phyloP scores from a whole-genome alignment of 768 basidiomycete species.

The Phylloporus arenicola region DNA sequence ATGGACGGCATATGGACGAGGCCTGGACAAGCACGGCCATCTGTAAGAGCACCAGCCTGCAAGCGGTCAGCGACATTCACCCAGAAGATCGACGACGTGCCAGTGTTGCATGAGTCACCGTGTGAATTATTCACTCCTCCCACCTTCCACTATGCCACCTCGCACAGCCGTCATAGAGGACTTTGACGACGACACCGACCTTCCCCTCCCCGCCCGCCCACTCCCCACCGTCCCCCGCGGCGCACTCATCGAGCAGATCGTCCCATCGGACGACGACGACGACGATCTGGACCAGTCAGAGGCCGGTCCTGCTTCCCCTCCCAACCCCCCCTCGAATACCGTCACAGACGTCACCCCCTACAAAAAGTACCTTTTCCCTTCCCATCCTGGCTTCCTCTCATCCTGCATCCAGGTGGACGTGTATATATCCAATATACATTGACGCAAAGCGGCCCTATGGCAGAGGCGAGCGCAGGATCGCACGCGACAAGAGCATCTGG shows the following conservation, averaged over 20 bases:
- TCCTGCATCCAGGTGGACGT: slow-evolving; percentile 68
- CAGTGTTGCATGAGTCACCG: slow-evolving; percentile 17
- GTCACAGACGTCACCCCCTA: slow-evolving; percentile 78
- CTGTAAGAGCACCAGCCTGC: slow-evolving; percentile 9
- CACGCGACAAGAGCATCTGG: slow-evolving; percentile 77
- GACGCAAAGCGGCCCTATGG: slow-evolving; percentile 91
- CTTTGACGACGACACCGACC: slow-evolving; percentile 93
- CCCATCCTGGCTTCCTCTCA: slow-evolving; percentile 2
- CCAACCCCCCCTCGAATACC: slow-evolving; percentile 30
- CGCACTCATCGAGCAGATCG: slow-evolving; percentile 74
- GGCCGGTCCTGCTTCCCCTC: slow-evolving; percentile 56
- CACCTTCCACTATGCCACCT: slow-evolving; percentile 36
- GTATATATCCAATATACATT: slow-evolving; percentile 94
- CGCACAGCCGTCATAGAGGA: slow-evolving; percentile 65
- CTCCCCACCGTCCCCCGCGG: slow-evolving; percentile 65
- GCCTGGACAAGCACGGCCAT: slow-evolving; percentile 6
- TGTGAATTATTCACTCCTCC: slow-evolving; percentile 19
- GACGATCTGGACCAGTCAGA: slow-evolving; percentile 29
- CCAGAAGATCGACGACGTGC: slow-evolving; percentile 1
- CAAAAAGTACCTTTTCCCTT: slow-evolving; percentile 55
- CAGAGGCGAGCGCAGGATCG: slow-evolving; percentile 76
- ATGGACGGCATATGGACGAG: slow-evolving; percentile 42
- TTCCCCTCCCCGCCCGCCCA: slow-evolving; percentile 66
- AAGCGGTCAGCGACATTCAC: not conserved
- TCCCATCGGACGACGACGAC: slow-evolving; percentile 47